A percentile compares a stretch with the other conserved stretches of the same genome.
Conservation (phyloP, 768 basidiomycete species). For the Mycena maculata region DNA sequence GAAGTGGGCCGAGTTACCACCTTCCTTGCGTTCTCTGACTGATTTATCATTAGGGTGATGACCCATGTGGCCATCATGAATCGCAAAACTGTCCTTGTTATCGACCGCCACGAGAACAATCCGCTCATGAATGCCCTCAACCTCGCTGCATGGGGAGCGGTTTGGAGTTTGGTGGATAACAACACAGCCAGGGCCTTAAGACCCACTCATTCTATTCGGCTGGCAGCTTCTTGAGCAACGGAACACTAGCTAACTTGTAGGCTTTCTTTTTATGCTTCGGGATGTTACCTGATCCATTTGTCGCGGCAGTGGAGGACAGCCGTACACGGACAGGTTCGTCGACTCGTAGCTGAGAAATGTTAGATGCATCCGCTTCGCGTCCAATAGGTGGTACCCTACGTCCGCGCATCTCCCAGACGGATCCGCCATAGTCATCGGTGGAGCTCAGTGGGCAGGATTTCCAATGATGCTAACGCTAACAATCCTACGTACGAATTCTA, state of each 20-base stretch:
- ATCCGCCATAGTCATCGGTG: conserved; percentile 28
- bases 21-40: neutral
- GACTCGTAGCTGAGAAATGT: neutral
- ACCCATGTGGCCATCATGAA: conserved; percentile 29
- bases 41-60: conserved; percentile 19
- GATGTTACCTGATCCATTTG: neutral
- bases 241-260: conserved; percentile 45
- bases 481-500: conserved; percentile 34
- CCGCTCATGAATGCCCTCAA: conserved; percentile 17
- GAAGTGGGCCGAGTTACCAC: neutral
- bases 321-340: conserved; percentile 18
- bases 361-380: conserved; percentile 19
- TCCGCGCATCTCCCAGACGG: conserved; percentile 25
- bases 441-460: conserved; percentile 18
- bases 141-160: conserved; percentile 25
- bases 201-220: conserved; percentile 31
- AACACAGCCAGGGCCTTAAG: conserved; percentile 9
- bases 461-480: conserved; percentile 17
- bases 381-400: conserved; percentile 28
- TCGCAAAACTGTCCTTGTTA: conserved; percentile 27
- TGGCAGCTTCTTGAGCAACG: conserved; percentile 57
- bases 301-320: conserved; percentile 26
- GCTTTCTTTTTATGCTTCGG: neutral
- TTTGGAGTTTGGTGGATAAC: conserved; percentile 25
- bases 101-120: conserved; percentile 30